A percentile compares a stretch with the other conserved stretches of the same genome.
Evolutionary conservation across 352 stramenopile species (phyloP).

Genomic region (Globisporangium abappressorium): DNA sequence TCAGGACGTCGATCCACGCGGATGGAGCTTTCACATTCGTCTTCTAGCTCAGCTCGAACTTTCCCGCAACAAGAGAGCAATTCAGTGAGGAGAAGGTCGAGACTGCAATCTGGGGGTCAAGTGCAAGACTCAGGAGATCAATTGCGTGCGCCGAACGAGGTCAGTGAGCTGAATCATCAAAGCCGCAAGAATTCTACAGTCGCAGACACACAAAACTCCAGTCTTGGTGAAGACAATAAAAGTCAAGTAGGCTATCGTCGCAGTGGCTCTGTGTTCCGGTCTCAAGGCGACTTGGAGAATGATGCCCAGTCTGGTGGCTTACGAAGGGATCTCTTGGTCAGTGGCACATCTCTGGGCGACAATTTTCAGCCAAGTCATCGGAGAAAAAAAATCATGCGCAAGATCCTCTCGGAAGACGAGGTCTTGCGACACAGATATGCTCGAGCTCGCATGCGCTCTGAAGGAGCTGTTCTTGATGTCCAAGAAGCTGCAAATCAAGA

Average conservation of each 20-base stretch:
- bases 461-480: neutral
- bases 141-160: neutral
- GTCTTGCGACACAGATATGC: constrained; percentile 14
- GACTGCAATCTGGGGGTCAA: neutral
- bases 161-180: neutral
- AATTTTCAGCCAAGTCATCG: constrained; percentile 10
- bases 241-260: neutral
- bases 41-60: neutral
- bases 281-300: neutral
- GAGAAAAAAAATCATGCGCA: constrained; percentile 37
- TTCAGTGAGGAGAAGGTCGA: constrained; percentile 5
- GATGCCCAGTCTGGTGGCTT: neutral
- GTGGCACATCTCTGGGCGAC: neutral
- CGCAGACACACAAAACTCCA: neutral
- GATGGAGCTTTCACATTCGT: neutral
- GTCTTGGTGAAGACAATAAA: neutral
- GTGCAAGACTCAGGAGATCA: neutral
- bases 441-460: neutral
- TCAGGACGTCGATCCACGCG: neutral
- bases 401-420: constrained; percentile 37
- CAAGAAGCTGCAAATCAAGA: neutral
- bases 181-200: neutral
- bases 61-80: neutral
- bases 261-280: neutral
- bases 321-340: neutral